phyloP scores from a whole-genome alignment of 2,329 filamentous ascomycete species.

The Paecilomyces dactylethromorphus region DNA sequence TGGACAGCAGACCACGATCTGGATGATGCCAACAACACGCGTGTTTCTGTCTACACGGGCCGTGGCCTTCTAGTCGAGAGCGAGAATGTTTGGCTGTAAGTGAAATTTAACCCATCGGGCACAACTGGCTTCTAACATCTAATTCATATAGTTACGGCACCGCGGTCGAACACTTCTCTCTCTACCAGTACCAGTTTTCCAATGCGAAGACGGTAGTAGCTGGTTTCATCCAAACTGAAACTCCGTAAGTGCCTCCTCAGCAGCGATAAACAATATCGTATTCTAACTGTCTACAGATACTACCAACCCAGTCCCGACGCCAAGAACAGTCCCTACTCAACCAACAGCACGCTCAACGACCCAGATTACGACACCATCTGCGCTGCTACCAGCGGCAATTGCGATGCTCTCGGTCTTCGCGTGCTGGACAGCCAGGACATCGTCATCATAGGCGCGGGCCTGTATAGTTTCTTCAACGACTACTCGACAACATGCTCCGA shows the following conservation, averaged over 20 bases:
- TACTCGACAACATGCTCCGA: constrained; percentile 41
- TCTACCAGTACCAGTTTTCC: constrained; percentile 45
- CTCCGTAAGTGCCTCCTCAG: constrained; percentile 19
- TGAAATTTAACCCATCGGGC: constrained; percentile 8
- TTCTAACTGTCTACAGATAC: constrained; percentile 16
- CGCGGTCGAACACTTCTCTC: constrained; percentile 39
- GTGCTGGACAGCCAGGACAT: constrained; percentile 40
- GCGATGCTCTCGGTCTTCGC: constrained; percentile 44
- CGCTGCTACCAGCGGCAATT: constrained; percentile 25
- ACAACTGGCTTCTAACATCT: neutral
- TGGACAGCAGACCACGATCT: constrained; percentile 52
- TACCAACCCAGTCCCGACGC: constrained; percentile 32
- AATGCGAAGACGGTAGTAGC: constrained; percentile 24
- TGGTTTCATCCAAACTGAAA: constrained; percentile 34
- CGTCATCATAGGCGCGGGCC: constrained; percentile 45
- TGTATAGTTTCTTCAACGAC: constrained; percentile 51
- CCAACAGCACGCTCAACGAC: constrained; percentile 24
- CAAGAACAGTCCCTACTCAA: constrained; percentile 23
- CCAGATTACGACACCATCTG: constrained; percentile 25
- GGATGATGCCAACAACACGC: constrained; percentile 43
- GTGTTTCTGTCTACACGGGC: constrained; percentile 48
- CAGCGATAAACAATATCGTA: neutral
- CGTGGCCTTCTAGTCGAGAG: constrained; percentile 48
- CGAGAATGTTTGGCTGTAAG: constrained; percentile 31
- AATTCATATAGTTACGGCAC: constrained; percentile 31